These are phyloP conservation scores for Pseudognaphalium luteoalbum DNA, from an alignment of 129 eudicot genomes.

Conservation along the genomic window DNA sequence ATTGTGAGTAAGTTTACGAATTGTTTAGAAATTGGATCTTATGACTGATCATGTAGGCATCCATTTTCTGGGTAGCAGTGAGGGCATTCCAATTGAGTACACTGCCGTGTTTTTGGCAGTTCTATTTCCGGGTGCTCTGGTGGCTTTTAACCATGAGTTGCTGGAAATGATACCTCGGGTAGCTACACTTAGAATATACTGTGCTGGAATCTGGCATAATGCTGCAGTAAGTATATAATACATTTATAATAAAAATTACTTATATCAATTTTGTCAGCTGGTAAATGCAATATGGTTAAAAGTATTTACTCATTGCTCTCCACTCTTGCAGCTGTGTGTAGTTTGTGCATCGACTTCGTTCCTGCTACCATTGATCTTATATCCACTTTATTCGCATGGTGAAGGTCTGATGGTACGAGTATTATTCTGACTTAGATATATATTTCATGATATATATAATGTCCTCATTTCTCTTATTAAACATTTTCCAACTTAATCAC, in stretches of 20 bases:
- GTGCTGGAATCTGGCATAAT: constrained; percentile 99
- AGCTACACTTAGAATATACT: constrained; percentile 79
- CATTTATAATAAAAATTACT: neutral
- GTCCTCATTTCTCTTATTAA: neutral
- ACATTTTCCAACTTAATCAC: neutral
- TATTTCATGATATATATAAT: neutral
- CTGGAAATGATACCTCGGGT: constrained; percentile 57
- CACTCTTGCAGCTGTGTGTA: constrained; percentile 60
- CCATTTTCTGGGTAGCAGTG: constrained; percentile 68
- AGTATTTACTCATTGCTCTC: constrained; percentile 24
- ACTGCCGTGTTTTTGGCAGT: constrained; percentile 78
- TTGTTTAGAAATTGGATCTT: constrained; percentile 39
- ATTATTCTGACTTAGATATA: neutral
- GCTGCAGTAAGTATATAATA: constrained; percentile 62
- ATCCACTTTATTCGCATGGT: constrained; percentile 71
- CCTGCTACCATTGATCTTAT: constrained; percentile 64
- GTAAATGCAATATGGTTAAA: neutral
- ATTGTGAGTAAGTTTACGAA: constrained; percentile 2
- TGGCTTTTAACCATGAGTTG: constrained; percentile 71
- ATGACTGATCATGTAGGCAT: constrained; percentile 44
- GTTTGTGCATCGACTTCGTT: constrained; percentile 68
- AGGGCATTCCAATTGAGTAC: constrained; percentile 94
- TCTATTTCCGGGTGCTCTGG: constrained; percentile 90
- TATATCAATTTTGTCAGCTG: neutral
- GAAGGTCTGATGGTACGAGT: constrained; percentile 73